These are phyloP conservation scores for Chalciporus sphaerocephalus DNA, from an alignment of 768 basidiomycete genomes.

Conservation along the genomic window DNA sequence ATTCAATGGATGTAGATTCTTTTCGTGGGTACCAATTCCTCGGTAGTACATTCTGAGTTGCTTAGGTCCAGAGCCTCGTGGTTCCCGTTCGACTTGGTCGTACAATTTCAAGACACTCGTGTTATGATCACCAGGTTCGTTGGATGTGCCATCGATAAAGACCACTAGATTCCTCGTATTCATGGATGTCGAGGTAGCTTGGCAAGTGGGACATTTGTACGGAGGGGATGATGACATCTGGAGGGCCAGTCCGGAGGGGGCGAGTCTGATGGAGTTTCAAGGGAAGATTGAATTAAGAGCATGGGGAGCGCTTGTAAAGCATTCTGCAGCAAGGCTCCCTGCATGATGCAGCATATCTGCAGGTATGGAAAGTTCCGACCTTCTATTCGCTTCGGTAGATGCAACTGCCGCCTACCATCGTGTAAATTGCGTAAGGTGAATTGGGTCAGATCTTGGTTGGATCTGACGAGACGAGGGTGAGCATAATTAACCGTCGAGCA, in stretches of 20 bases:
- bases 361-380: not conserved
- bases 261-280: not conserved
- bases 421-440: not conserved
- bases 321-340: not conserved
- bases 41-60: slow-evolving; percentile 30
- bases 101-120: slow-evolving; percentile 34
- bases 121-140: slow-evolving; percentile 26
- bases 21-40: slow-evolving; percentile 30
- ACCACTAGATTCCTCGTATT: slow-evolving; percentile 30
- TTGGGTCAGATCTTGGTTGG: no score
- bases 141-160: slow-evolving; percentile 17
- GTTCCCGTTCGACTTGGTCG: slow-evolving; percentile 19
- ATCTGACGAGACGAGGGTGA: no score
- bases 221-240: not conserved
- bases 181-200: not conserved
- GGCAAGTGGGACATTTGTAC: not conserved
- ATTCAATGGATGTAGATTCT: not conserved
- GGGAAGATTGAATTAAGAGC: not conserved
- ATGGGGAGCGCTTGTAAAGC: not conserved
- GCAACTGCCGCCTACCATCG: not conserved
- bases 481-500: no score
- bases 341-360: not conserved
- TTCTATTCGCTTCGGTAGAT: not conserved
- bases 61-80: not conserved
- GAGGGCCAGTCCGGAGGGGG: not conserved